These are phyloP conservation scores for Cronartium quercuum DNA, from an alignment of 1,284 basidiomycete genomes.

Conservation along the genomic window DNA sequence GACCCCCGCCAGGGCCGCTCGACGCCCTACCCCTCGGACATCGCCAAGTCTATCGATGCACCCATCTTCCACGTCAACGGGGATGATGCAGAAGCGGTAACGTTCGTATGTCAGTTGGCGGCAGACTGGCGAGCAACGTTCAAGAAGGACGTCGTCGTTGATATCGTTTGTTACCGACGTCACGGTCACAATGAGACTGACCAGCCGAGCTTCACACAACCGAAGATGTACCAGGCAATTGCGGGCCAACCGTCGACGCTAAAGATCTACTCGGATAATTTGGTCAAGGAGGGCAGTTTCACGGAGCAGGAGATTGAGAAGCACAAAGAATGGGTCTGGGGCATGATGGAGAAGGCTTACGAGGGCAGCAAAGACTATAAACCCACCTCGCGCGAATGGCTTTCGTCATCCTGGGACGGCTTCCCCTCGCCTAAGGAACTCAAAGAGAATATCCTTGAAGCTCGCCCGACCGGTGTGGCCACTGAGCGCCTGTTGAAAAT, in stretches of 20 bases:
- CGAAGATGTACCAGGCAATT: slow-evolving; percentile 97
- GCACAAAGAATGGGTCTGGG: slow-evolving; percentile 99
- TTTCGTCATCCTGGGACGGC: slow-evolving; percentile 94
- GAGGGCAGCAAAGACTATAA: slow-evolving; percentile 88
- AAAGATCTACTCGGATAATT: slow-evolving; percentile 81
- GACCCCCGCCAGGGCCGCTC: slow-evolving; percentile 96
- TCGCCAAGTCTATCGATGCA: slow-evolving; percentile 96
- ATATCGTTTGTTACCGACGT: slow-evolving; percentile 97
- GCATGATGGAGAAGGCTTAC: slow-evolving; percentile 90
- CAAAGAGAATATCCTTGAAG: slow-evolving; percentile 82
- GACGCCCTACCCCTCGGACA: slow-evolving; percentile 97
- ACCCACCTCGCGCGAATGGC: slow-evolving; percentile 89
- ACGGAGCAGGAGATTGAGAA: slow-evolving; percentile 95
- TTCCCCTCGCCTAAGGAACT: slow-evolving; percentile 97
- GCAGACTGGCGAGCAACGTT: slow-evolving; percentile 97
- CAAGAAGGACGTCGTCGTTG: slow-evolving; percentile 98
- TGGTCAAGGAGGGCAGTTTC: slow-evolving; percentile 87
- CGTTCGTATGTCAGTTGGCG: slow-evolving; percentile 91
- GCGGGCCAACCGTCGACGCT: slow-evolving; percentile 87
- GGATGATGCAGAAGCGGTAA: slow-evolving; percentile 78
- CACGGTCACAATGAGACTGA: slow-evolving; percentile 99
- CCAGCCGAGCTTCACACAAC: slow-evolving; percentile 97
- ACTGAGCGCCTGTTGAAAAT: slow-evolving; percentile 73
- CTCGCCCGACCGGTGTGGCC: slow-evolving; percentile 75
- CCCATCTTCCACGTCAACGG: slow-evolving; percentile 99